Conservation (phyloP, 2,329 filamentous ascomycete genomes). For the Sarocladium brachiariae region DNA sequence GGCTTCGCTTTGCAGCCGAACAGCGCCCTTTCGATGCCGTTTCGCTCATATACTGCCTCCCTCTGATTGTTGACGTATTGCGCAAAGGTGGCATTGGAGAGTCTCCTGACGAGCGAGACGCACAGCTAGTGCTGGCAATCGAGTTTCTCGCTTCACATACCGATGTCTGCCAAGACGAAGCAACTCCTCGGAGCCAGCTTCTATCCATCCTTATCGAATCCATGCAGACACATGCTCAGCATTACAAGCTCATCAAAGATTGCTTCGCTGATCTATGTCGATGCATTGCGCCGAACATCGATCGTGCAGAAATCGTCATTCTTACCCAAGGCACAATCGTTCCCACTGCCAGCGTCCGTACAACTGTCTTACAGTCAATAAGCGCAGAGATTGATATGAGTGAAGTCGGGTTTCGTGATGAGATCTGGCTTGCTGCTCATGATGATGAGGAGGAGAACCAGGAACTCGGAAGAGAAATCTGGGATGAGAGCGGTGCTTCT, state of each 20-base stretch:
- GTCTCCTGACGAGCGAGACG: slow-evolving; percentile 71
- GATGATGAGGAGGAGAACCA: slow-evolving; percentile 85
- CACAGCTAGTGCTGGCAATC: slow-evolving; percentile 81
- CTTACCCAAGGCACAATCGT: slow-evolving; percentile 77
- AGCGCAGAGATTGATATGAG: slow-evolving; percentile 88
- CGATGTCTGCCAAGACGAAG: slow-evolving; percentile 64
- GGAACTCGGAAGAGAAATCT: slow-evolving; percentile 78
- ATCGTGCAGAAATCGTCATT: slow-evolving; percentile 60
- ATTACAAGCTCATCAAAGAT: slow-evolving; percentile 93
- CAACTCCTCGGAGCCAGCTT: slow-evolving; percentile 70
- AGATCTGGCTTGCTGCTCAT: slow-evolving; percentile 90
- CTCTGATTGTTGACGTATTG: slow-evolving; percentile 73
- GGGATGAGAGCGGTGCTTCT: slow-evolving; percentile 85
- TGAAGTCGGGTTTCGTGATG: slow-evolving; percentile 76
- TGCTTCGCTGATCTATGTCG: slow-evolving; percentile 81
- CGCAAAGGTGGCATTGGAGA: slow-evolving; percentile 70
- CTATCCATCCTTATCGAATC: slow-evolving; percentile 65
- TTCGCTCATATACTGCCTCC: slow-evolving; percentile 80
- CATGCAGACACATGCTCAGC: slow-evolving; percentile 84
- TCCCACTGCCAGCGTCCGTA: slow-evolving; percentile 70
- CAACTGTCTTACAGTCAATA: slow-evolving; percentile 80
- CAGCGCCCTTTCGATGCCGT: slow-evolving; percentile 89
- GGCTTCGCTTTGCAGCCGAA: slow-evolving; percentile 82
- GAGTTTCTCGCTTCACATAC: slow-evolving; percentile 90
- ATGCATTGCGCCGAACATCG: slow-evolving; percentile 78